These are phyloP conservation scores for Ascoidea asiatica DNA, from an alignment of 805 yeast genomes.

Conservation along the genomic window DNA sequence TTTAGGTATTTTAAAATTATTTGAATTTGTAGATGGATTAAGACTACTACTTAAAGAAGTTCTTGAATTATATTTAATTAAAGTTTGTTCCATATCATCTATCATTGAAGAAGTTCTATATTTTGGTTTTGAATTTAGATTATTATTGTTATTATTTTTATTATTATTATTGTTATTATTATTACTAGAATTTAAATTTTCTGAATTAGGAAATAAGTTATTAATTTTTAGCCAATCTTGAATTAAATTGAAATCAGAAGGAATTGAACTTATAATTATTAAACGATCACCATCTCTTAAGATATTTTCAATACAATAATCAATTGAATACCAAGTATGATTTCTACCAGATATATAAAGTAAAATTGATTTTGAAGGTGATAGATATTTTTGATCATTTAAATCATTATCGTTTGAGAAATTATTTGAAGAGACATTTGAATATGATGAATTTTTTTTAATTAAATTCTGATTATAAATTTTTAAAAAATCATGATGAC, in stretches of 20 bases:
- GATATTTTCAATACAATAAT: constrained; percentile 43
- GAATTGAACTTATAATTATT: constrained; percentile 44
- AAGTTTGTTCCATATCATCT: constrained; percentile 5
- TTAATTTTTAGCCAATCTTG: neutral
- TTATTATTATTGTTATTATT: no score
- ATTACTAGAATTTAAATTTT: no score
- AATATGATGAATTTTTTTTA: neutral
- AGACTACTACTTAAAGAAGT: neutral
- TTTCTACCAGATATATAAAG: constrained; percentile 56
- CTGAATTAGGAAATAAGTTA: no score
- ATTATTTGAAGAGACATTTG: no score
- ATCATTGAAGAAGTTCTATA: constrained; percentile 10
- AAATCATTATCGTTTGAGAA: neutral
- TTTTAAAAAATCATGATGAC: constrained; percentile 5
- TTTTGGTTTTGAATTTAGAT: constrained; percentile 1
- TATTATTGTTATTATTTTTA: no score
- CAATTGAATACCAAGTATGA: constrained; percentile 74
- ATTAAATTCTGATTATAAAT: neutral
- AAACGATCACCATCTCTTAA: constrained; percentile 54
- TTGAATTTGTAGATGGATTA: neutral
- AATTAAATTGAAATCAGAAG: constrained; percentile 8
- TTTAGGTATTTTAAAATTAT: neutral
- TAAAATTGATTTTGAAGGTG: constrained; percentile 24
- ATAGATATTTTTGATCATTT: neutral
- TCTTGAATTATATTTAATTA: neutral